Base-by-base conservation (phyloP, 345 rosid genomes). In the Passiflora organensis region DNA sequence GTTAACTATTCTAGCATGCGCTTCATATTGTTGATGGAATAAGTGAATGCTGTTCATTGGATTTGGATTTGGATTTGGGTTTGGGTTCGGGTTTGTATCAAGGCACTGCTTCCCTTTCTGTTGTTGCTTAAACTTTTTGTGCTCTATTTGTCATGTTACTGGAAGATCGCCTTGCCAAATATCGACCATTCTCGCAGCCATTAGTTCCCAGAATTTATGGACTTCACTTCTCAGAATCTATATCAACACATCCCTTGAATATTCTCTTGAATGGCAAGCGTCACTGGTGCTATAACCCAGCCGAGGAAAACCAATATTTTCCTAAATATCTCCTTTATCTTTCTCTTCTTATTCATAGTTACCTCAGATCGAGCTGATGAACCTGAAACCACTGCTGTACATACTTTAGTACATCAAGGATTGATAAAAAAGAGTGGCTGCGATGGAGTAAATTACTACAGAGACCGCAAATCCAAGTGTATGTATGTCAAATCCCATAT, bases 401-500 rank as follows among this genome's bases (percentile, higher is more conserved):
- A n/a, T 49, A 54, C 72, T 17, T 22, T 39, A n/a, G 6, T 43
- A n/a, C 44, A 55, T 56, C 67, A 37, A 13, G 62, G 37, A 22
- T 41, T 15, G 28, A 51, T 43, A 36, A 47, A 32, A 42, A 51
- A 23, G 1, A 55, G 59, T 19, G 74, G 56, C 58, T 81, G 91
- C 67, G 1, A 63, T 13, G 51, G 62, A 52, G 67, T 84, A 47
- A 74, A 74, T 50, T 72, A 82, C 32, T 62, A 47, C 51, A 21
- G 55, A 22, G 90, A 82, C 67, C 65, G 74, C 62, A 51, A 59
- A 38, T 61, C 82, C 28, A 83, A 72, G 74, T 91, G 99, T 54
- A n/a, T 44, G 43, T 91, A 88, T 60, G 66, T 88, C 43, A 70
- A 54, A 65, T 64, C 89, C 3, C 74, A 81, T 21, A 57, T 51